Conservation (phyloP, 345 rosid species). For the Erysimum cheiranthoides region DNA sequence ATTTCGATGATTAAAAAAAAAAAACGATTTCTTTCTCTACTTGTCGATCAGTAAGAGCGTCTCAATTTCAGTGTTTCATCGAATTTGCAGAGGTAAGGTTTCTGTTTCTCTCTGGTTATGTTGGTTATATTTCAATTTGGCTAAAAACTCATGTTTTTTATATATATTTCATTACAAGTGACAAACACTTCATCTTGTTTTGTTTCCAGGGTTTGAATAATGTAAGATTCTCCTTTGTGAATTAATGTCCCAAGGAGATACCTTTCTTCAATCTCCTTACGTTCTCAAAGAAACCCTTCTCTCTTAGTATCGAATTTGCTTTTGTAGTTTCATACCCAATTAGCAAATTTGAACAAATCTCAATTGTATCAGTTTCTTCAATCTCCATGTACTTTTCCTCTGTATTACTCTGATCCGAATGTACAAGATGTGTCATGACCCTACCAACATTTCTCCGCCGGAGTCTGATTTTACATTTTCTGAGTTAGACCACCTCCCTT, state of each 20-base stretch:
- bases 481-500: slow-evolving; percentile 41
- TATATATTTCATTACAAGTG: not conserved
- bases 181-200: not conserved
- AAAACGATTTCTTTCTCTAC: not conserved
- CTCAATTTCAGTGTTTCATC: slow-evolving; percentile 18
- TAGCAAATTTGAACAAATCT: slow-evolving; percentile 1
- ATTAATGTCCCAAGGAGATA: slow-evolving; percentile 30
- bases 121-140: not conserved
- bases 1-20: not conserved
- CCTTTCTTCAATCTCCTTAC: slow-evolving; percentile 25
- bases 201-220: slow-evolving; percentile 11
- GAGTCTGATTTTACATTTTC: not conserved
- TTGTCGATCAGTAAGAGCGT: slow-evolving; percentile 31
- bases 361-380: not conserved
- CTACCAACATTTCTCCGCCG: slow-evolving; percentile 20
- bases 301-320: not conserved
- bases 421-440: slow-evolving; percentile 42
- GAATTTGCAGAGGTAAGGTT: slow-evolving; percentile 29
- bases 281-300: slow-evolving; percentile 15
- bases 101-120: not conserved
- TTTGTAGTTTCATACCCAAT: not conserved
- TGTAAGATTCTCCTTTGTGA: slow-evolving; percentile 18
- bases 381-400: slow-evolving; percentile 10
- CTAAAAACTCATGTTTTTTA: not conserved
- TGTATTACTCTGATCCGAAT: slow-evolving; percentile 16